Evolutionary conservation across 345 rosid species (phyloP), one percentile per base, ranked within the genome.

Genomic region (Erodium maritimum): DNA sequence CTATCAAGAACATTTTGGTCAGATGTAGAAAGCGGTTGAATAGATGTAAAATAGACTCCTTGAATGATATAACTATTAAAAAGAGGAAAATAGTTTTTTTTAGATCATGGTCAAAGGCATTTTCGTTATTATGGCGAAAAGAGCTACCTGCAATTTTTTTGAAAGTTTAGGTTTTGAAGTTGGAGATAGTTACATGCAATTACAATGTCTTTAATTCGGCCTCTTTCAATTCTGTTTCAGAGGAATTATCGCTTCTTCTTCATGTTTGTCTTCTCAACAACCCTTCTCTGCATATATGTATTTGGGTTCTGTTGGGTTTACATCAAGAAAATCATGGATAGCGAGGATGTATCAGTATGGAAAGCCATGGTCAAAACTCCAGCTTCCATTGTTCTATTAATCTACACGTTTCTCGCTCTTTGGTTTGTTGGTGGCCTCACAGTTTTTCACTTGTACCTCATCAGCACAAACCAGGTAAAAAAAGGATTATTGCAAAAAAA

Each of bases 341-440:
- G 75, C 23, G 88, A 90, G 61, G 20, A 57, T 19, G 78, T 69
- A n/a, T 75, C 84, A 63, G 63, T 94, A 23, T 90, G 97, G 97
- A 85, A 67, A 74, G 90, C 99, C 23, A 73, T 93, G 75, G 46
- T 71, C 63, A 87, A 80, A 69, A 83, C 87, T 65, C 99, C 97
- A 25, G 97, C 97, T 59, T 93, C 97, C 62, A 85, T 87, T 8
- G 91, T 68, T 1, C 73, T 93, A 20, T 59, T 93, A 57, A 61
- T 79, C 66, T 90, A 93, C 80, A 62, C 80, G 34, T 93, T 90
- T 64, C 66, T 89, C 33, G 67, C 68, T 0, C 70, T 85, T 61
- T 93, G 99, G 99, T 93, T 93, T 66, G 99, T 93, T 57, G 99
- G 99, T 72, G 99, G 99, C 45, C 79, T 93, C 55, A 73, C 87